phyloP scores from a whole-genome alignment of 345 rosid species.

The Tarenaya hassleriana region DNA sequence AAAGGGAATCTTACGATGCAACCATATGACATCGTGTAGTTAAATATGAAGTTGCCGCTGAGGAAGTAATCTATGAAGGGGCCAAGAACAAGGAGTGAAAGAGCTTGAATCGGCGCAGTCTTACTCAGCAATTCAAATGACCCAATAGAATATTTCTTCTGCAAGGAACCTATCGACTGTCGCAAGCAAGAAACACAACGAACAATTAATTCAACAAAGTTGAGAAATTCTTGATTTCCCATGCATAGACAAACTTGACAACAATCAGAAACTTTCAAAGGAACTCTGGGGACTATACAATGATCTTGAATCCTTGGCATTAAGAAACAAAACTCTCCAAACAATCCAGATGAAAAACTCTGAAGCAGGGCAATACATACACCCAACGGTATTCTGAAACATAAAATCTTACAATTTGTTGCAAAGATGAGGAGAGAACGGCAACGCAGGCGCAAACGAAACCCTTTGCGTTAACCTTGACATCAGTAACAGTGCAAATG shows the following conservation, averaged over 20 bases:
- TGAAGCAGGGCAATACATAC: too few species aligned
- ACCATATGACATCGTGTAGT: constrained; percentile 61
- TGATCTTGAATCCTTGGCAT: too few species aligned
- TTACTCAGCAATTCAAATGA: constrained; percentile 83
- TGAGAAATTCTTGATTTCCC: too few species aligned
- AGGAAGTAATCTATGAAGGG: constrained; percentile 76
- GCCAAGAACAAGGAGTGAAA: constrained; percentile 73
- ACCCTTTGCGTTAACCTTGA: constrained; percentile 89
- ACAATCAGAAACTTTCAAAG: too few species aligned
- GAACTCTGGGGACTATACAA: too few species aligned
- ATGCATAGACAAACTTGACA: too few species aligned
- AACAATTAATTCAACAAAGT: too few species aligned
- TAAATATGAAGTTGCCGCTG: constrained; percentile 52
- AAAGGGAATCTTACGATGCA: constrained; percentile 48
- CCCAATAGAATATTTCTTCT: constrained; percentile 83
- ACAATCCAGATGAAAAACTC: too few species aligned
- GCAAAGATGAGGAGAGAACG: constrained; percentile 75
- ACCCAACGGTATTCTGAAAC: too few species aligned
- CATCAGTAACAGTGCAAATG: constrained; percentile 93
- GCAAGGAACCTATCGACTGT: constrained; percentile 86
- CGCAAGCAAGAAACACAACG: constrained; percentile 1
- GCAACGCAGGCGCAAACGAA: constrained; percentile 78
- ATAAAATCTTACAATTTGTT: constrained; percentile 72
- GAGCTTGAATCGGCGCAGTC: constrained; percentile 91
- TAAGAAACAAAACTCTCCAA: too few species aligned